Conservation (phyloP, 1,139 yeast species). For the Magnusiomyces clavatus region DNA sequence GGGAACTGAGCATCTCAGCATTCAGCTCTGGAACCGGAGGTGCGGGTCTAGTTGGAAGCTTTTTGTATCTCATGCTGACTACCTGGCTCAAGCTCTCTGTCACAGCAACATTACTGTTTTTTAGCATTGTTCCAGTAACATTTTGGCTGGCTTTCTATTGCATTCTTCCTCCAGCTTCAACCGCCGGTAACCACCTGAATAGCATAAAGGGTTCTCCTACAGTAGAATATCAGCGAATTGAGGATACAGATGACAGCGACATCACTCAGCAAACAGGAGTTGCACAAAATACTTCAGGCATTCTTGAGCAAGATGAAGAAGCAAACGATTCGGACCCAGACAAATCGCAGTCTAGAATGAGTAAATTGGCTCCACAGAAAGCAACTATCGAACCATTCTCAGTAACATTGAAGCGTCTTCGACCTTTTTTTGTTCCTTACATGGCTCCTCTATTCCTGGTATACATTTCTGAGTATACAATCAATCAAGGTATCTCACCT, state of each 20-base stretch:
- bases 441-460: constrained; percentile 81
- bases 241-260: background rate
- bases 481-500: constrained; percentile 88
- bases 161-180: constrained; percentile 30
- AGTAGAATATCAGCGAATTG: background rate
- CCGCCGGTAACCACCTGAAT: background rate
- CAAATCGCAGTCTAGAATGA: too few species aligned
- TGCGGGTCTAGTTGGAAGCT: constrained; percentile 83
- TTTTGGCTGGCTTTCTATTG: constrained; percentile 34
- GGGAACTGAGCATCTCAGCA: constrained; percentile 59
- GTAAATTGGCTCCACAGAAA: constrained; percentile 2
- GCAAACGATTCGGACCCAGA: background rate
- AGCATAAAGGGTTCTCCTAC: background rate
- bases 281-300: background rate
- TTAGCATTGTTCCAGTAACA: constrained; percentile 41
- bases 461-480: constrained; percentile 77
- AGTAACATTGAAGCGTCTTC: constrained; percentile 37
- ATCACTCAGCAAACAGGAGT: background rate
- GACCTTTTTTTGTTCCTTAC: constrained; percentile 53
- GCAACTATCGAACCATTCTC: constrained; percentile 11
- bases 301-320: background rate
- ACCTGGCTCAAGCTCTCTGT: constrained; percentile 45
- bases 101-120: constrained; percentile 39
- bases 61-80: constrained; percentile 46
- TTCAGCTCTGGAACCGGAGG: constrained; percentile 95